These are phyloP conservation scores for Erigeron canadensis DNA, from an alignment of 129 eudicot species.

Conservation along the genomic window DNA sequence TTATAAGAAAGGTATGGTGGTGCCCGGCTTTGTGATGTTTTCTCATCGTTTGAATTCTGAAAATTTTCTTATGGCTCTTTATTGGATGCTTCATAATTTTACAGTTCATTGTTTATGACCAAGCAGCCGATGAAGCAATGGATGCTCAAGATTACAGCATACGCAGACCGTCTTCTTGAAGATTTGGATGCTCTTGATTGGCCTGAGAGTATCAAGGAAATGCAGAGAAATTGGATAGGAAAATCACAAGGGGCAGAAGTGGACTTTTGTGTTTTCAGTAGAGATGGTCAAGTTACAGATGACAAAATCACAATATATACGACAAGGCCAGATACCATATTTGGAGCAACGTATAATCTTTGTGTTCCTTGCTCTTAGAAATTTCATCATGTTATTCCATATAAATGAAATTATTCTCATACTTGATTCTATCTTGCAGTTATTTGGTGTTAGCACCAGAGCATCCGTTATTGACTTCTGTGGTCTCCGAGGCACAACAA, in stretches of 20 bases:
- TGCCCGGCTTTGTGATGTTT: conserved; percentile 5
- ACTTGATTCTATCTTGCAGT: conserved; percentile 43
- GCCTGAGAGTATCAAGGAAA: conserved; percentile 98
- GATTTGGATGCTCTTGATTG: conserved; percentile 98
- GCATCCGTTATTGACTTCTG: conserved; percentile 63
- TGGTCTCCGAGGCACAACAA: conserved; percentile 63
- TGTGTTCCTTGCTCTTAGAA: conserved; percentile 23
- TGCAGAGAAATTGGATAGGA: conserved; percentile 99
- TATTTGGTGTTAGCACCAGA: conserved; percentile 97
- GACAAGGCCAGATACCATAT: conserved; percentile 91
- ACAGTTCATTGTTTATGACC: conserved; percentile 92
- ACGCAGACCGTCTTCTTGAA: conserved; percentile 97
- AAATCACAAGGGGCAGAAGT: conserved; percentile 93
- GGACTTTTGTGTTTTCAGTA: conserved; percentile 56
- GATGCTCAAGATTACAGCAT: conserved; percentile 97
- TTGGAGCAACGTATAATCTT: conserved; percentile 87
- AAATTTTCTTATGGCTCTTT: conserved; percentile 40
- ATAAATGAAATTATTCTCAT: conserved; percentile 8
- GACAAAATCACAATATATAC: conserved; percentile 74
- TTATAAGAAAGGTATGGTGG: conserved; percentile 72
- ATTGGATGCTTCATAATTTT: conserved; percentile 64
- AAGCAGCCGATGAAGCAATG: conserved; percentile 99
- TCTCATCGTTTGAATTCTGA: neutral
- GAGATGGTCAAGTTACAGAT: conserved; percentile 50
- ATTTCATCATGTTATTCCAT: conserved; percentile 6